These are phyloP conservation scores for Lanmaoa rubissima DNA, from an alignment of 768 basidiomycete genomes.

Conservation along the genomic window DNA sequence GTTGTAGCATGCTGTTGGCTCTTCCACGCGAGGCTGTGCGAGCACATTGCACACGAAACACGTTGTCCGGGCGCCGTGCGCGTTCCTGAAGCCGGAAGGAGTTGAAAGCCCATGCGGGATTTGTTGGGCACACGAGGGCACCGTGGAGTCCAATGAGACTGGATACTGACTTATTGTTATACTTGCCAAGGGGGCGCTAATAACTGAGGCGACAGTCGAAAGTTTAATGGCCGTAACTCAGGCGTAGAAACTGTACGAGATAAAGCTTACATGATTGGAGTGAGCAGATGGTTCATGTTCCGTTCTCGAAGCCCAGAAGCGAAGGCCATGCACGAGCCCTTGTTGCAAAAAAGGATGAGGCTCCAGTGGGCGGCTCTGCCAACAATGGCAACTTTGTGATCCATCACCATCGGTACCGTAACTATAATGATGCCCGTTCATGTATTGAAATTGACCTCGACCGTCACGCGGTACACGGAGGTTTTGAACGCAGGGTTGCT, in stretches of 20 bases:
- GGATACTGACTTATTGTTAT: not conserved
- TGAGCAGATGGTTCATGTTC: slow-evolving; percentile 19
- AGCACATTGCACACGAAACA: slow-evolving; percentile 11
- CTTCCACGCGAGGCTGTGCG: slow-evolving; percentile 7
- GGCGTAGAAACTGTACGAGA: slow-evolving; percentile 1
- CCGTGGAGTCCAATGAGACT: not conserved
- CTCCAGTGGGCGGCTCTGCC: slow-evolving; percentile 6
- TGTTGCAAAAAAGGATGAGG: slow-evolving; percentile 18
- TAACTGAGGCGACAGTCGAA: slow-evolving; percentile 3
- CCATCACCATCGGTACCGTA: slow-evolving; percentile 32
- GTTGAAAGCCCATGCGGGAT: not conserved
- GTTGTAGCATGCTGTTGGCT: slow-evolving; percentile 2
- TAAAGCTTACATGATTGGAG: slow-evolving; percentile 19
- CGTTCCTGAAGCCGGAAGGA: slow-evolving; percentile 1
- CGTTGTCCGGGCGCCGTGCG: slow-evolving; percentile 9
- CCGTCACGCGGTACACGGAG: slow-evolving; percentile 23
- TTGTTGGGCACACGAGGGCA: not conserved
- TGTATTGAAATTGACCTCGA: slow-evolving; percentile 23
- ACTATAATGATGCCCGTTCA: slow-evolving; percentile 30
- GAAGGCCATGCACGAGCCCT: slow-evolving; percentile 20
- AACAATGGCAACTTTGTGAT: slow-evolving; percentile 25
- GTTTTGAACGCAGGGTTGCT: slow-evolving; percentile 11
- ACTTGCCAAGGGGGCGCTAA: slow-evolving; percentile 8
- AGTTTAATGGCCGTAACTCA: not conserved
- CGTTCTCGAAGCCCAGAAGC: slow-evolving; percentile 27